Percentiles rank a stretch among this genome's conserved stretches.
These are phyloP conservation scores for Penicillium macrosclerotiorum DNA, from an alignment of 495 filamentous ascomycete genomes.

Conservation along the genomic window DNA sequence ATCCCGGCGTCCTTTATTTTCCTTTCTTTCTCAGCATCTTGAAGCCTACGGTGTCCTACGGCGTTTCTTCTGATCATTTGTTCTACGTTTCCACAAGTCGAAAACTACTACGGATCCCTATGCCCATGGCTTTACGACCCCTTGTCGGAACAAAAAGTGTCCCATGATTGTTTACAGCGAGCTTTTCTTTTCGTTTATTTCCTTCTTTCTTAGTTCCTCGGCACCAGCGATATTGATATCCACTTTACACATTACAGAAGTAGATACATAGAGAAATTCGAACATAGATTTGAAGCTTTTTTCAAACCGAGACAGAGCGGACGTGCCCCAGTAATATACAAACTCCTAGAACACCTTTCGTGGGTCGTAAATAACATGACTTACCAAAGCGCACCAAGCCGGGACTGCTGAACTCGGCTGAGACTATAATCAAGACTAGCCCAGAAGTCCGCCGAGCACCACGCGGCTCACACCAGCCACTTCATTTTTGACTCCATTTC, in stretches of 20 bases:
- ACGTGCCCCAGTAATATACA: background rate
- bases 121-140: conserved; percentile 12
- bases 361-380: conserved; percentile 7
- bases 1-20: conserved; percentile 24
- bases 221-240: conserved; percentile 20
- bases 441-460: conserved; percentile 82
- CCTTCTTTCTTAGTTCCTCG: background rate
- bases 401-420: background rate
- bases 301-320: no score
- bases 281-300: conserved; percentile 5
- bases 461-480: conserved; percentile 81
- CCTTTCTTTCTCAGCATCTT: conserved; percentile 19
- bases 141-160: conserved; percentile 20
- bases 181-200: background rate
- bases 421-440: conserved; percentile 35
- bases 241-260: conserved; percentile 5
- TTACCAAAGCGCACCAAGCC: background rate
- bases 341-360: conserved; percentile 9
- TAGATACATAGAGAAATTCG: conserved; percentile 13
- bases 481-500: conserved; percentile 72
- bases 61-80: conserved; percentile 25
- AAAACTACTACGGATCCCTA: conserved; percentile 7
- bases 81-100: conserved; percentile 3
- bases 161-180: conserved; percentile 13
- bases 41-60: conserved; percentile 28